Conservation (phyloP, 371 early-diverging fungal species). For the Mucor lusitanicus region DNA sequence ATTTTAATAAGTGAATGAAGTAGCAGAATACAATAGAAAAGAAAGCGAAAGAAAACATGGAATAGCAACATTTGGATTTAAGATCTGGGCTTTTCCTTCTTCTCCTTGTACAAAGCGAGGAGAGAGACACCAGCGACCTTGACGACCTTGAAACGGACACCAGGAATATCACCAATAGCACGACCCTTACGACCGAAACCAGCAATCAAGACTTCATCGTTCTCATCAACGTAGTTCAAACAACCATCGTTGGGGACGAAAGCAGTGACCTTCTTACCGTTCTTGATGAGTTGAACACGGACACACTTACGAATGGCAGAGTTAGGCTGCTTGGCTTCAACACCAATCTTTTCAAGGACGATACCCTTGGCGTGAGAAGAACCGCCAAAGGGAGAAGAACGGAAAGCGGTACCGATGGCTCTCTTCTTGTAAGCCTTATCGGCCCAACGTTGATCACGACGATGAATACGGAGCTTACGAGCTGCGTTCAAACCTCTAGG, state of each 20-base stretch:
- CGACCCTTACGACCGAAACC: conserved; percentile 94
- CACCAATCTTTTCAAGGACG: conserved; percentile 99
- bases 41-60: not conserved
- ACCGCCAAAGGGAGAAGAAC: conserved; percentile 97
- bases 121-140: conserved; percentile 99
- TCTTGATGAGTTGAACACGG: conserved; percentile 99
- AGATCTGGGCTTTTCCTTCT: conserved; percentile 99
- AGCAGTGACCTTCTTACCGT: conserved; percentile 99
- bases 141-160: conserved; percentile 99
- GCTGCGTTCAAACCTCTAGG: conserved; percentile 98
- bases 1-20: not conserved
- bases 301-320: conserved; percentile 99
- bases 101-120: conserved; percentile 99
- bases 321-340: conserved; percentile 99
- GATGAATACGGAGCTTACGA: conserved; percentile 95
- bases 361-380: conserved; percentile 99
- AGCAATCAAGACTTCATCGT: conserved; percentile 96
- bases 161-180: conserved; percentile 99
- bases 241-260: conserved; percentile 99
- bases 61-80: conserved; percentile 64
- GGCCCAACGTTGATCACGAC: conserved; percentile 99
- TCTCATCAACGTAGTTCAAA: conserved; percentile 97
- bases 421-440: conserved; percentile 99
- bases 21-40: not conserved
- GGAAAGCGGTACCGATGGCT: conserved; percentile 97